Conservation (phyloP, 106 monocot species). For the Triglochin maritima region DNA sequence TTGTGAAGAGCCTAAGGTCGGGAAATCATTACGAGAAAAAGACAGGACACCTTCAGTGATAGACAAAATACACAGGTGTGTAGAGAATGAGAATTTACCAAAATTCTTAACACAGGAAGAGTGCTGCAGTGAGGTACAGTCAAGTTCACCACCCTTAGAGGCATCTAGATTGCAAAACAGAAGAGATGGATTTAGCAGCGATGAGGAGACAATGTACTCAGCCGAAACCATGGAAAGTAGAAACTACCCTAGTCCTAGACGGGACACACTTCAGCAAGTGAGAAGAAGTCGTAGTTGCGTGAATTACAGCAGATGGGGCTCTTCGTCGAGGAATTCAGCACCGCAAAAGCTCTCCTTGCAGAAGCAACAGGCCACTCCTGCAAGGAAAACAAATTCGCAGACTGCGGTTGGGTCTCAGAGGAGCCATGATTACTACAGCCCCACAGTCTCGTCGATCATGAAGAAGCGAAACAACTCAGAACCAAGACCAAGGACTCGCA, state of each 20-base stretch:
- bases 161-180: slow-evolving; percentile 16
- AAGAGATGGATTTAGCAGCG: slow-evolving; percentile 50
- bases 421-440: slow-evolving; percentile 71
- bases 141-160: slow-evolving; percentile 60
- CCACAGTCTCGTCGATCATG: slow-evolving; percentile 85
- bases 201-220: slow-evolving; percentile 89
- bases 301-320: slow-evolving; percentile 60
- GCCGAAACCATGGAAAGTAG: slow-evolving; percentile 99
- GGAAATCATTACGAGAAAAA: slow-evolving; percentile 7
- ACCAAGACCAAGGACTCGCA: slow-evolving; percentile 25
- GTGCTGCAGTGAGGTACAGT: slow-evolving; percentile 64
- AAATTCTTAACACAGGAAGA: slow-evolving; percentile 17
- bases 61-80: background rate
- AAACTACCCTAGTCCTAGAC: slow-evolving; percentile 75
- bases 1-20: slow-evolving; percentile 8
- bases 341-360: slow-evolving; percentile 19
- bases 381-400: slow-evolving; percentile 52
- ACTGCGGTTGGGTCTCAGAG: slow-evolving; percentile 33
- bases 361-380: slow-evolving; percentile 43
- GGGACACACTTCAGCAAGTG: slow-evolving; percentile 36
- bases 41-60: background rate
- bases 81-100: slow-evolving; percentile 6
- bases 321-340: slow-evolving; percentile 24
- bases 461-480: slow-evolving; percentile 66
- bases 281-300: slow-evolving; percentile 79